phyloP scores from a whole-genome alignment of 1,284 basidiomycete genomes.

The Heterobasidion occidentale region DNA sequence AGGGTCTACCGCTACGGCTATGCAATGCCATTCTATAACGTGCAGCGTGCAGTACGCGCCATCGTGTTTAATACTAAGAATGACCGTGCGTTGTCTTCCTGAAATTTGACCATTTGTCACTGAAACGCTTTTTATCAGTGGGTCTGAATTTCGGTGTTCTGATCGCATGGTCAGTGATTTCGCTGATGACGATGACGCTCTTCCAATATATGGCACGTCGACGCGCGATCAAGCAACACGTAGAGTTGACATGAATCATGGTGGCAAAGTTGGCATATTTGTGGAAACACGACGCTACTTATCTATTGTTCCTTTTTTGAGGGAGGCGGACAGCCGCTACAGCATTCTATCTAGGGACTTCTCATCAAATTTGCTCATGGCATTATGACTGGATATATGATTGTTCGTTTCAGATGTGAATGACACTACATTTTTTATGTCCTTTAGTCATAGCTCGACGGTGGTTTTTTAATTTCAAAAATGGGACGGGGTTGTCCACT shows the following conservation, averaged over 20 bases:
- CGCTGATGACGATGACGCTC: conserved; percentile 19
- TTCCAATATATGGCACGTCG: not conserved
- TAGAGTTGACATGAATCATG: not conserved
- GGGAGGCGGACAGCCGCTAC: too few species aligned
- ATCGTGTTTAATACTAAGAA: conserved; percentile 68
- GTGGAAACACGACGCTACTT: too few species aligned
- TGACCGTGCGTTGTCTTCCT: conserved; percentile 27
- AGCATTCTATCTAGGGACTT: too few species aligned
- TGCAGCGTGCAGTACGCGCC: conserved; percentile 49
- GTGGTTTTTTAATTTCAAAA: too few species aligned
- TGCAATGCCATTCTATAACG: conserved; percentile 69
- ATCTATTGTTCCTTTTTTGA: too few species aligned
- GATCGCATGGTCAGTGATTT: conserved; percentile 45
- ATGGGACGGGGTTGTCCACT: too few species aligned
- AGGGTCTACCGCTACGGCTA: conserved; percentile 59
- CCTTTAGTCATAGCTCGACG: too few species aligned
- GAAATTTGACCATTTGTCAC: not conserved
- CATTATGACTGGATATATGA: too few species aligned
- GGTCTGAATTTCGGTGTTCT: conserved; percentile 54
- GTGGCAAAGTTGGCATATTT: too few species aligned
- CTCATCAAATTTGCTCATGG: too few species aligned
- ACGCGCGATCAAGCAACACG: not conserved
- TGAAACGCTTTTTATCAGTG: conserved; percentile 26
- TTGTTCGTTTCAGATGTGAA: too few species aligned
- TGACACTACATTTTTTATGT: too few species aligned